Conservation (phyloP, 1,284 basidiomycete genomes). For the Rhodotorula sp. region DNA sequence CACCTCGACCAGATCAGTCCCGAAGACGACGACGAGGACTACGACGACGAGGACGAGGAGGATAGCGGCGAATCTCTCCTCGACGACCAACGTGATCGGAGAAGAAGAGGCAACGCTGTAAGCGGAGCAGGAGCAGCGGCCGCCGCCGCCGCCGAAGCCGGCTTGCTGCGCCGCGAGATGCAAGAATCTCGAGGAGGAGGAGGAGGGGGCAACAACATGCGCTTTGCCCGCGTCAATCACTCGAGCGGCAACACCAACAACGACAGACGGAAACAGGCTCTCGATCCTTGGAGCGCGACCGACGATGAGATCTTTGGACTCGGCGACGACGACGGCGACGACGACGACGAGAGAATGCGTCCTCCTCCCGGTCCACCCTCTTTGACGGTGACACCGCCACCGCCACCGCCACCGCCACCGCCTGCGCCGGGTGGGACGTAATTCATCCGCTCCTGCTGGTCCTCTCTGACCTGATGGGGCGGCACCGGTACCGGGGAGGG, state of each 20-base stretch:
- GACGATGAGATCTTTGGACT: slow-evolving; percentile 23
- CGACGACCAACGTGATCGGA: too few relatives aligned
- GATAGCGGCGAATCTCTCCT: neutral
- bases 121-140: neutral
- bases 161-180: neutral
- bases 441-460: too few relatives aligned
- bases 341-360: neutral
- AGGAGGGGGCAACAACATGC: neutral
- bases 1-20: slow-evolving; percentile 12
- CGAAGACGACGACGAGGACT: slow-evolving; percentile 6
- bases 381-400: too few relatives aligned
- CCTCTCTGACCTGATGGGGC: too few relatives aligned
- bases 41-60: neutral
- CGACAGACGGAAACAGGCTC: neutral
- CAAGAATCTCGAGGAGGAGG: neutral
- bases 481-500: too few relatives aligned
- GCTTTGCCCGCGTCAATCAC: neutral
- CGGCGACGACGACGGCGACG: slow-evolving; percentile 15
- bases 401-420: too few relatives aligned
- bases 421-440: too few relatives aligned
- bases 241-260: neutral
- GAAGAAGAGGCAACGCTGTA: too few relatives aligned
- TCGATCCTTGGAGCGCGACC: slow-evolving; percentile 13
- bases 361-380: too few relatives aligned
- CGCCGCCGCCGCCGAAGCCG: neutral